A percentile compares a stretch with the other conserved stretches of the same genome.
Conservation (phyloP, 2,329 filamentous ascomycete genomes). For the Colletotrichum tropicale region DNA sequence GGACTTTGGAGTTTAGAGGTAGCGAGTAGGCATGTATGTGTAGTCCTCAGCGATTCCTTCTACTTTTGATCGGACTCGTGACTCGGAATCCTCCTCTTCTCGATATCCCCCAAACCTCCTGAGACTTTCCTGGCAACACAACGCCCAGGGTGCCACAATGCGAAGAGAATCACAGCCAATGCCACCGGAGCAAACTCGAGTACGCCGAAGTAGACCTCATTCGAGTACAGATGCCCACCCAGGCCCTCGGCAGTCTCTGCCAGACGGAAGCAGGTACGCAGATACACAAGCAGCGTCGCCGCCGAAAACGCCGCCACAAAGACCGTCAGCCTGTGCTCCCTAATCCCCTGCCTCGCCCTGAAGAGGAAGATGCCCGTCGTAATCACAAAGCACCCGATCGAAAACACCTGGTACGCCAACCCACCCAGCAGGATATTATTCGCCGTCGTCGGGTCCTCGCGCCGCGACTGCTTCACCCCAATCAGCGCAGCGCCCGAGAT, state of each 20-base stretch:
- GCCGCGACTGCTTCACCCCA: slow-evolving; percentile 51
- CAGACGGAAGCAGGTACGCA: slow-evolving; percentile 59
- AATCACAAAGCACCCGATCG: slow-evolving; percentile 53
- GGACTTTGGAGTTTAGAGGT: not conserved
- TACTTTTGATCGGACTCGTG: not conserved
- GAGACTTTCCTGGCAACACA: slow-evolving; percentile 26
- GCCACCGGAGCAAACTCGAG: slow-evolving; percentile 61
- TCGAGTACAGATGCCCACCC: slow-evolving; percentile 45
- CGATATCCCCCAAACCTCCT: not conserved
- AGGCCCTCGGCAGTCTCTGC: slow-evolving; percentile 58
- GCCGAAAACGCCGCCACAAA: slow-evolving; percentile 47
- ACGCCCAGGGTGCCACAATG: slow-evolving; percentile 47
- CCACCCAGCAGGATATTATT: slow-evolving; percentile 63
- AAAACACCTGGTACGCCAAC: slow-evolving; percentile 58
- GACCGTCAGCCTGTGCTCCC: slow-evolving; percentile 29
- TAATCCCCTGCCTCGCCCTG: slow-evolving; percentile 34
- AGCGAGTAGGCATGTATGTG: too few relatives aligned
- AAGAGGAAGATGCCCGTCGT: slow-evolving; percentile 45
- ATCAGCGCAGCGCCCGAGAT: slow-evolving; percentile 59
- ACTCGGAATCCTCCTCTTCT: not conserved
- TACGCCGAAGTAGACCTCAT: slow-evolving; percentile 58
- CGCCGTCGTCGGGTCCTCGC: slow-evolving; percentile 51
- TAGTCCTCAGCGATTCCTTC: not conserved
- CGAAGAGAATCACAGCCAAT: slow-evolving; percentile 50
- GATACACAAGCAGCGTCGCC: slow-evolving; percentile 53